Conservation (phyloP, 192 early-diverging fungal species). For the Gamsiella multidivaricata region DNA sequence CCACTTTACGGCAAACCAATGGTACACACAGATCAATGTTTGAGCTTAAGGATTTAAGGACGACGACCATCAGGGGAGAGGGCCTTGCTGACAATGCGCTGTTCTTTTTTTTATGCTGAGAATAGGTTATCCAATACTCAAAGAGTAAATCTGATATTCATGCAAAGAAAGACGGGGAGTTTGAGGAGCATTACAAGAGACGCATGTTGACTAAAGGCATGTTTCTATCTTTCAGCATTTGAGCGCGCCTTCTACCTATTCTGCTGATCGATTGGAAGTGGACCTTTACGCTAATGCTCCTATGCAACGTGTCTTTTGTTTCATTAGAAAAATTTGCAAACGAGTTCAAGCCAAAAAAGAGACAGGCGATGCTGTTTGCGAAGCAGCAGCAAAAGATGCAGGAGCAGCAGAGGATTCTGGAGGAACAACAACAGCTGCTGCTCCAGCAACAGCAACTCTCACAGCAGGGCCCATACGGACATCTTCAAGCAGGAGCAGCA, state of each 20-base stretch:
- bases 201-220: constrained; percentile 75
- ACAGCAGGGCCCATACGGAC: constrained; percentile 27
- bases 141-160: constrained; percentile 67
- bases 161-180: constrained; percentile 74
- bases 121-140: constrained; percentile 66
- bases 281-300: no score
- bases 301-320: no score
- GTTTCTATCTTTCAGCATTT: not conserved
- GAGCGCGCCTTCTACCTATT: not conserved
- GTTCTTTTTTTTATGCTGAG: not conserved
- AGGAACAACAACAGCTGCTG: constrained; percentile 32
- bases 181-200: constrained; percentile 71
- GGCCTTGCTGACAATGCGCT: no score
- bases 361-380: constrained; percentile 26
- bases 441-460: constrained; percentile 25
- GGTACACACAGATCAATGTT: constrained; percentile 53
- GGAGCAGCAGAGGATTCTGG: constrained; percentile 37
- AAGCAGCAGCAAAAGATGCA: constrained; percentile 34
- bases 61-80: no score
- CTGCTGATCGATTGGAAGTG: not conserved
- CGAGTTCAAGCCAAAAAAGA: constrained; percentile 43
- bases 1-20: constrained; percentile 87
- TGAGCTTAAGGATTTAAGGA: no score
- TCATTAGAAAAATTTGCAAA: constrained; percentile 39
- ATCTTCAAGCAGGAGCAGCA: constrained; percentile 7